These are phyloP conservation scores for Exidia glandulosa DNA, from an alignment of 768 basidiomycete species.

Conservation along the genomic window DNA sequence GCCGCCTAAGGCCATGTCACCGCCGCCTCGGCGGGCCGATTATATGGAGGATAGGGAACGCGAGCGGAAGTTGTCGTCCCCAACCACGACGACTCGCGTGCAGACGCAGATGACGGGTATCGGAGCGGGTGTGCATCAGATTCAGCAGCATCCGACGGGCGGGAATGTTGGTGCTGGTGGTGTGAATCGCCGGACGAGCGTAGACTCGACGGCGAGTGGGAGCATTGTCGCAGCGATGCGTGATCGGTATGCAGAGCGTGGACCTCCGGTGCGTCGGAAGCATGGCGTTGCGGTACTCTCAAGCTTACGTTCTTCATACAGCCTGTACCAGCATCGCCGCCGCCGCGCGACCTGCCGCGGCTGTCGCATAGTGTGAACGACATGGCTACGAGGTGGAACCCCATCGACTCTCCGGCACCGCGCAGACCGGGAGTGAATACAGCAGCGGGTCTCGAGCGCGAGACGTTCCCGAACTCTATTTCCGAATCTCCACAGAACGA, in stretches of 20 bases:
- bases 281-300: too few relatives aligned
- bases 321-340: slow-evolving; percentile 43
- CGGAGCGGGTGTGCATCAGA: background rate
- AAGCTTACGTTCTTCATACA: slow-evolving; percentile 11
- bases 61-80: background rate
- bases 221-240: slow-evolving; percentile 63
- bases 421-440: background rate
- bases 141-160: background rate
- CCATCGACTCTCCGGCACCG: slow-evolving; percentile 24
- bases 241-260: slow-evolving; percentile 46
- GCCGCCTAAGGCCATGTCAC: background rate
- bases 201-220: slow-evolving; percentile 42
- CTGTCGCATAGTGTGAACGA: slow-evolving; percentile 53
- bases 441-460: background rate
- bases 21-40: background rate
- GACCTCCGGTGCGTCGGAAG: slow-evolving; percentile 22
- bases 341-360: slow-evolving; percentile 50
- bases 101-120: background rate
- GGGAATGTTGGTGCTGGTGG: background rate
- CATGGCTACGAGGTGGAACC: slow-evolving; percentile 52
- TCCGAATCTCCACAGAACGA: background rate
- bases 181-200: slow-evolving; percentile 16
- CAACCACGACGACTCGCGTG: background rate
- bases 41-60: background rate
- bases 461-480: background rate